phyloP scores from a whole-genome alignment of 345 rosid species.

The Odontarrhena argentea region DNA sequence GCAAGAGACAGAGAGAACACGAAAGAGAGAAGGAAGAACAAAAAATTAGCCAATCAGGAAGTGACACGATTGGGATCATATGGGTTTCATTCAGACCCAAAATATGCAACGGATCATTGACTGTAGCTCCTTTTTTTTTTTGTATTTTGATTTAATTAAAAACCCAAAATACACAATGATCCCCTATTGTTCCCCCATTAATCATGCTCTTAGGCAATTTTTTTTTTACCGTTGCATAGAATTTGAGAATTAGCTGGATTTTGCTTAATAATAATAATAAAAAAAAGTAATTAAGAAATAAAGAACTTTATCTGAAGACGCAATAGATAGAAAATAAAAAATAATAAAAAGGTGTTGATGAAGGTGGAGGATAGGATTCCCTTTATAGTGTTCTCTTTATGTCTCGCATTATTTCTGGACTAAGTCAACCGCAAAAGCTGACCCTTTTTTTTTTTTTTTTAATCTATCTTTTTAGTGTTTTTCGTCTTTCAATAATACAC shows the following conservation, averaged over 20 bases:
- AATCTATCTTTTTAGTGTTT: slow-evolving; percentile 14
- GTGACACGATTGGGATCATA: too few relatives aligned
- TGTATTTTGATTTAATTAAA: too few relatives aligned
- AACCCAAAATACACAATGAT: too few relatives aligned
- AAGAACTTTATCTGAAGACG: slow-evolving; percentile 17
- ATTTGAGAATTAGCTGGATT: not conserved
- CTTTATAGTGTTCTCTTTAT: slow-evolving; percentile 41
- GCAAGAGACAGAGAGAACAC: too few relatives aligned
- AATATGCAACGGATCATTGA: too few relatives aligned
- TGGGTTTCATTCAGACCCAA: too few relatives aligned
- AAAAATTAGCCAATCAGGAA: too few relatives aligned
- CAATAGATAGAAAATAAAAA: slow-evolving; percentile 19
- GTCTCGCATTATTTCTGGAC: slow-evolving; percentile 32
- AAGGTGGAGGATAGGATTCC: slow-evolving; percentile 46
- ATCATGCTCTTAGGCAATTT: too few relatives aligned
- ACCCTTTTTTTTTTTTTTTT: slow-evolving; percentile 30
- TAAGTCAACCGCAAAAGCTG: slow-evolving; percentile 45
- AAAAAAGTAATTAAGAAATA: not conserved
- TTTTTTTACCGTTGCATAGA: too few relatives aligned
- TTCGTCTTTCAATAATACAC: not conserved
- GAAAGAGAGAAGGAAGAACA: too few relatives aligned
- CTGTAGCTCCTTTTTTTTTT: too few relatives aligned
- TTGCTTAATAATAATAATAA: not conserved
- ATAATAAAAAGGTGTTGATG: slow-evolving; percentile 33
- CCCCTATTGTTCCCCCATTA: too few relatives aligned